Percentiles rank a stretch among this genome's conserved stretches.
These are phyloP conservation scores for Yamadazyma mexicana DNA, from an alignment of 1,139 yeast species.

Conservation along the genomic window DNA sequence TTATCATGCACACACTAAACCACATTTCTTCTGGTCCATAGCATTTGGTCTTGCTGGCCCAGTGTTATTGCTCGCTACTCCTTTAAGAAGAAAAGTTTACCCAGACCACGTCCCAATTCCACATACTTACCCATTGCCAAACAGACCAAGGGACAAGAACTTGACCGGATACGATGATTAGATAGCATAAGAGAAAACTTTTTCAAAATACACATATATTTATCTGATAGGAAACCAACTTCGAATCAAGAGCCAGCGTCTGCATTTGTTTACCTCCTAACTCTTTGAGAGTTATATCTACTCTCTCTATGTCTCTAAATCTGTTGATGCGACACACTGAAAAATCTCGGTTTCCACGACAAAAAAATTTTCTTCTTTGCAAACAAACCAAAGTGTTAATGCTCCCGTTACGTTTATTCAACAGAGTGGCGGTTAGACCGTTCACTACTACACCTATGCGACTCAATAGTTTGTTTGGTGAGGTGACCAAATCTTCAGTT, in stretches of 20 bases:
- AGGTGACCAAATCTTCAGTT: conserved; percentile 23
- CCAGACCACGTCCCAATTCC: conserved; percentile 73
- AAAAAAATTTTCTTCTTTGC: background rate
- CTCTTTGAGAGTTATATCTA: background rate
- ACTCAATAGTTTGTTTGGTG: conserved; percentile 26
- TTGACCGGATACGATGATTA: conserved; percentile 52
- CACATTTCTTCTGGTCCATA: conserved; percentile 74
- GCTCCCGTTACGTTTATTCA: conserved; percentile 1
- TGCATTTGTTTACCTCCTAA: no score
- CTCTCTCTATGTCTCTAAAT: background rate
- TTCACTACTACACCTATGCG: conserved; percentile 14
- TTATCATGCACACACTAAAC: conserved; percentile 76
- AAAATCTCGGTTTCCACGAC: background rate
- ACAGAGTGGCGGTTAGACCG: conserved; percentile 11
- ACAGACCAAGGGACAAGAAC: conserved; percentile 50
- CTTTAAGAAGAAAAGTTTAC: conserved; percentile 70
- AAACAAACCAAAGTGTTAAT: background rate
- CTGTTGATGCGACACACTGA: conserved; percentile 1
- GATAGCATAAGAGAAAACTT: background rate
- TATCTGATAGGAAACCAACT: no score
- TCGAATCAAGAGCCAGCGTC: no score
- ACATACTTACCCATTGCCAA: conserved; percentile 64
- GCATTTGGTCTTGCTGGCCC: conserved; percentile 72
- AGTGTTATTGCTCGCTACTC: conserved; percentile 58
- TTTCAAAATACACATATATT: background rate